These are phyloP conservation scores for Domatiomyces catenatus DNA, from an alignment of 2,329 filamentous ascomycete genomes.

Conservation along the genomic window DNA sequence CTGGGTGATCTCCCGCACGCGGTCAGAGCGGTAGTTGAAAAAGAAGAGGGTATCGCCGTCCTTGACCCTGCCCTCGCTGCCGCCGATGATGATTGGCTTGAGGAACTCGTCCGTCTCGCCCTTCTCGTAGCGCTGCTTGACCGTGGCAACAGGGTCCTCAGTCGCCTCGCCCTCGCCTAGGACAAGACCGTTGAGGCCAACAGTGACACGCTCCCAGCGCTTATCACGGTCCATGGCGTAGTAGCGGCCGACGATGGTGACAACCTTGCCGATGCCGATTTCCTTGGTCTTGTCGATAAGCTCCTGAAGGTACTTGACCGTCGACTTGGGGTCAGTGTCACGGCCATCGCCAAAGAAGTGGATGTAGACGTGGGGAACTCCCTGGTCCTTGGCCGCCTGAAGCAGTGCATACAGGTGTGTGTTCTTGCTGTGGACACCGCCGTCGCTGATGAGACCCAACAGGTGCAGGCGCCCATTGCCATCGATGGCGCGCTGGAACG, in stretches of 20 bases:
- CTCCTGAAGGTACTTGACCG: slow-evolving; percentile 72
- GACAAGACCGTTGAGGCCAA: slow-evolving; percentile 76
- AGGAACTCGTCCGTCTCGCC: slow-evolving; percentile 94
- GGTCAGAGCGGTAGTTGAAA: slow-evolving; percentile 99
- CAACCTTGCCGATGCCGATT: slow-evolving; percentile 71
- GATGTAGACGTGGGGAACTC: slow-evolving; percentile 82
- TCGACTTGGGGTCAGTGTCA: slow-evolving; percentile 94
- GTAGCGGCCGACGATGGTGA: slow-evolving; percentile 88
- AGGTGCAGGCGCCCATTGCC: slow-evolving; percentile 88
- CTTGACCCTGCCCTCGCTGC: slow-evolving; percentile 71
- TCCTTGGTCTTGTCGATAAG: slow-evolving; percentile 68
- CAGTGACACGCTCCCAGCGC: slow-evolving; percentile 89
- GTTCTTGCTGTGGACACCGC: slow-evolving; percentile 94
- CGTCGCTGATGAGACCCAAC: slow-evolving; percentile 81
- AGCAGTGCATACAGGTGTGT: slow-evolving; percentile 79
- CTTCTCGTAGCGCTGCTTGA: slow-evolving; percentile 75
- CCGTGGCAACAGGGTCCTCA: slow-evolving; percentile 68
- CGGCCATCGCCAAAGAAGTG: slow-evolving; percentile 98
- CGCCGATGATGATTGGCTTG: slow-evolving; percentile 89
- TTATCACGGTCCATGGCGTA: slow-evolving; percentile 99
- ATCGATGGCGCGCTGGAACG: slow-evolving; percentile 64
- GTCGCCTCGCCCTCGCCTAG: slow-evolving; percentile 74
- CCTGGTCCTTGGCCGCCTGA: slow-evolving; percentile 74
- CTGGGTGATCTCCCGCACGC: slow-evolving; percentile 90
- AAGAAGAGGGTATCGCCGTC: slow-evolving; percentile 94